Evolutionary conservation across 345 rosid species (phyloP).

Genomic region (Eucalyptus guilfoylei): DNA sequence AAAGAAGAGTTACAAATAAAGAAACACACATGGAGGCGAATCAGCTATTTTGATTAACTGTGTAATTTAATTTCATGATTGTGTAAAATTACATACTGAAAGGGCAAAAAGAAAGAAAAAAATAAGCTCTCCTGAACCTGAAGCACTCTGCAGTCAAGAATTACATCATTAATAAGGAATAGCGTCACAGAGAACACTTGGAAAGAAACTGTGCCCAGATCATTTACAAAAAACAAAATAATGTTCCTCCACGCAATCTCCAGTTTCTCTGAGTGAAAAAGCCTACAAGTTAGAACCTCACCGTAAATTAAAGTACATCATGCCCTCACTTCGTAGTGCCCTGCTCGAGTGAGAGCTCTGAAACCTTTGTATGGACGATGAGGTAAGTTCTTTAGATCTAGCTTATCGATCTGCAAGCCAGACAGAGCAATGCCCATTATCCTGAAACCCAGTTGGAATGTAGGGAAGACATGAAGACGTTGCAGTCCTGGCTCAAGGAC

Average conservation of each 20-base stretch:
- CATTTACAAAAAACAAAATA: neutral
- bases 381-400: constrained; percentile 55
- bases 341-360: constrained; percentile 77
- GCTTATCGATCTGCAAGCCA: constrained; percentile 68
- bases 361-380: constrained; percentile 81
- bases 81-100: neutral
- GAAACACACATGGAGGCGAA: neutral
- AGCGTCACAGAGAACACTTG: neutral
- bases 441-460: constrained; percentile 62
- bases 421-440: constrained; percentile 91
- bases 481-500: constrained; percentile 50
- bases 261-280: neutral
- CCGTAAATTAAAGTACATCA: neutral
- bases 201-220: neutral
- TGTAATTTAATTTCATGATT: neutral
- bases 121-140: neutral
- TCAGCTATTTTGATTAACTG: neutral
- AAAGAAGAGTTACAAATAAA: neutral
- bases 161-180: neutral
- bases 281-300: neutral
- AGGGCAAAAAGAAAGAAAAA: neutral
- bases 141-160: neutral
- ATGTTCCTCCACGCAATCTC: neutral
- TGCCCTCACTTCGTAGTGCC: constrained; percentile 75
- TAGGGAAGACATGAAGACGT: constrained; percentile 68